These are phyloP conservation scores for Reticulomyxa filosa DNA, from an alignment of 78 protist genomes.

Conservation along the genomic window DNA sequence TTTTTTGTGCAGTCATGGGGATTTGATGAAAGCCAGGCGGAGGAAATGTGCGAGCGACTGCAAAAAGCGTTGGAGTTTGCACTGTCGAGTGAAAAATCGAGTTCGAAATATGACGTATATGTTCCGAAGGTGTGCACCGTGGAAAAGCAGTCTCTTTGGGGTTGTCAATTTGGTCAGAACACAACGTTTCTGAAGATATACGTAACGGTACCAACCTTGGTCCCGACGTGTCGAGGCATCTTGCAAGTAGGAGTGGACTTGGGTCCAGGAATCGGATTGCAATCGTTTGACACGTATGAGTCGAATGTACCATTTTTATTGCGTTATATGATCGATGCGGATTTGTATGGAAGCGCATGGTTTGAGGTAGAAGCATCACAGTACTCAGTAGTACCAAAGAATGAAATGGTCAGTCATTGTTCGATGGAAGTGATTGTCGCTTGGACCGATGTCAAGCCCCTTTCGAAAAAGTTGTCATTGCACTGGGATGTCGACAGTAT, in stretches of 20 bases:
- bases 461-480: background rate
- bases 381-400: background rate
- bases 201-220: constrained; percentile 31
- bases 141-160: constrained; percentile 3
- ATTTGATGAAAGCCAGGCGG: background rate
- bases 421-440: background rate
- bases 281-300: constrained; percentile 61
- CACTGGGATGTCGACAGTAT: constrained; percentile 40
- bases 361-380: background rate
- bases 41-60: background rate
- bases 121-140: background rate
- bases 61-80: background rate
- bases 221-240: constrained; percentile 26
- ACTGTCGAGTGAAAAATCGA: background rate
- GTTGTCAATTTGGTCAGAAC: background rate
- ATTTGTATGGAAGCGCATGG: constrained; percentile 8
- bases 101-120: background rate
- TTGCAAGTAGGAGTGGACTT: constrained; percentile 5
- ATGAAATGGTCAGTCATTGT: background rate
- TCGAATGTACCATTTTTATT: constrained; percentile 63
- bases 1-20: constrained; percentile 53
- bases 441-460: background rate
- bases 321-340: constrained; percentile 80
- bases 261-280: background rate
- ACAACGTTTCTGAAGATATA: constrained; percentile 27